Evolutionary conservation across 2,329 filamentous ascomycete genomes (phyloP), one percentile per base, ranked within the genome.

Genomic region (Xylaria sp.): DNA sequence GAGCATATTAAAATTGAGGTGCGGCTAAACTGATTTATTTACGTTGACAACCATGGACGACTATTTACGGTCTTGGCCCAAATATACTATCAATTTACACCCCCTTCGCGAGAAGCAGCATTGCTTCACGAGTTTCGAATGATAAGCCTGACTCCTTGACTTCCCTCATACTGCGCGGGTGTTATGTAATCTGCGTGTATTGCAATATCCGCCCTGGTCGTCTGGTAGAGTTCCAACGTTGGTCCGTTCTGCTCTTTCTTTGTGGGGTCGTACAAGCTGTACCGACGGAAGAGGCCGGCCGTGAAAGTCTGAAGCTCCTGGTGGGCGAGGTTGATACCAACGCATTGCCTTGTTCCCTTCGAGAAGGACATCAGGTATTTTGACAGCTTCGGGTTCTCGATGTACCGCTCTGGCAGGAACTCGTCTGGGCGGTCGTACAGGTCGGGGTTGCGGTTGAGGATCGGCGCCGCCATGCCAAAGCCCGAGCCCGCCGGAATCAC

Each of bases 251-350:
- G 65, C n/a, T 51, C 54, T 34, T 54, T 34, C 48, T 48, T 44
- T 6, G 57, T 48, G 7, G 55, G 53, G 19, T 59, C 49, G 44
- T 67, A 69, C 0, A 65, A 21, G 40, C 63, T 59, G 24, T 66
- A 68, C 39, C 50, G 52, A 13, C 52, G 56, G 43, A 67, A 45
- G 7, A 69, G 51, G 20, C 62, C 59, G 8, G 63, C 62, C 7
- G 61, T 59, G 39, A 65, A 58, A 7, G 59, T 57, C n/a, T 59
- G 57, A 42, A 68, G 62, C 40, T 67, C 62, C 49, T 60, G 57
- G 11, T 63, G 60, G 4, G 63, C 65, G 17, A 69, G 58, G 13
- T 59, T 63, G 48, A 66, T 66, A 50, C 65, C 64, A 39, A 69
- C 53, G 38, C 66, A 67, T 39, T 65, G 61, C n/a, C 64, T 56